Conservation (phyloP, 495 filamentous ascomycete species). For the Hyphodiscus hymeniophilus region DNA sequence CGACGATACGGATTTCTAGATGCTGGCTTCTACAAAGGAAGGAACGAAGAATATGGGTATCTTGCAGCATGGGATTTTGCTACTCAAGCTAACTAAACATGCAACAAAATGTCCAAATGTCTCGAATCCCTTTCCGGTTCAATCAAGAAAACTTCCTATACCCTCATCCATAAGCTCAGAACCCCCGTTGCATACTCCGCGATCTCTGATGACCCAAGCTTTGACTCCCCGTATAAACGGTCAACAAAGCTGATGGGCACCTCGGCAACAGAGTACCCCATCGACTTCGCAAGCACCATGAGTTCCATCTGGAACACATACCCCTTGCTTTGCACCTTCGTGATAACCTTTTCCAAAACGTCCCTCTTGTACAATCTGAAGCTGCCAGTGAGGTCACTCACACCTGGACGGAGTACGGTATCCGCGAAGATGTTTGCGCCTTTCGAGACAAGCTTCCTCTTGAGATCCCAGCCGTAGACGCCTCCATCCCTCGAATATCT, state of each 20-base stretch:
- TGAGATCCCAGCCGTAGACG: conserved; percentile 96
- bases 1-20: too few relatives aligned
- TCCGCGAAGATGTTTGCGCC: conserved; percentile 92
- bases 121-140: too few relatives aligned
- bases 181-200: conserved; percentile 97
- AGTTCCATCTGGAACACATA: conserved; percentile 99
- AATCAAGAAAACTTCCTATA: conserved; percentile 45
- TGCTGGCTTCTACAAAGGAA: too few relatives aligned
- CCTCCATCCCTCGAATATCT: conserved; percentile 86
- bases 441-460: conserved; percentile 85
- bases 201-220: conserved; percentile 91
- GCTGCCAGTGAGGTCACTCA: conserved; percentile 90
- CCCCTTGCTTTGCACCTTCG: conserved; percentile 83
- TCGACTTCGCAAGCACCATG: conserved; percentile 79
- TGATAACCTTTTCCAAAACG: conserved; percentile 84
- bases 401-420: conserved; percentile 87
- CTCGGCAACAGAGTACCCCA: conserved; percentile 85
- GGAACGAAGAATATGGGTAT: too few relatives aligned
- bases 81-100: too few relatives aligned
- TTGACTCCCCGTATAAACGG: conserved; percentile 88
- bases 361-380: conserved; percentile 90
- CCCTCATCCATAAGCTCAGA: conserved; percentile 79
- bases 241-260: conserved; percentile 96
- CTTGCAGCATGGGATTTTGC: too few relatives aligned
- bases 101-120: too few relatives aligned